Percentiles rank a stretch among this genome's conserved stretches.
Conservation (phyloP, 192 early-diverging fungal species). For the Mortierella alpina region DNA sequence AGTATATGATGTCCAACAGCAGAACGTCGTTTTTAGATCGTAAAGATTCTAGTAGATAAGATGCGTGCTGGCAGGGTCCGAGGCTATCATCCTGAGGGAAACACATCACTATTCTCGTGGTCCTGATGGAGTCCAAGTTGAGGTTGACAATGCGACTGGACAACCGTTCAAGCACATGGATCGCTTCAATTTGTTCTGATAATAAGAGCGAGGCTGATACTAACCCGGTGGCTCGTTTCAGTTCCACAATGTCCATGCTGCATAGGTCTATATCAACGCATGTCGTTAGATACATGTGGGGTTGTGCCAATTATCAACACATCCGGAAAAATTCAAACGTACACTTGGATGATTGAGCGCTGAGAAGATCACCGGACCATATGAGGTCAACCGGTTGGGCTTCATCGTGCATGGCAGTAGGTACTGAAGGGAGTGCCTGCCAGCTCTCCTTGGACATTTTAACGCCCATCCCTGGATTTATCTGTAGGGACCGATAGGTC, state of each 20-base stretch:
- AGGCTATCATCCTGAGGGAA: constrained; percentile 12
- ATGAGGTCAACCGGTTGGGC: constrained; percentile 4
- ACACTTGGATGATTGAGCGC: constrained; percentile 13
- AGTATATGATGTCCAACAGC: constrained; percentile 15
- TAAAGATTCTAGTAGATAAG: constrained; percentile 21
- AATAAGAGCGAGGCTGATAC: neutral
- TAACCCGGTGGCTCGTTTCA: neutral
- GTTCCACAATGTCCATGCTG: constrained; percentile 9
- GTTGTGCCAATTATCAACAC: neutral
- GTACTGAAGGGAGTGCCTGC: constrained; percentile 30
- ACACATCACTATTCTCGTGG: constrained; percentile 10
- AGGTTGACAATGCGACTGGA: neutral
- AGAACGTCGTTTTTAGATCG: constrained; percentile 15
- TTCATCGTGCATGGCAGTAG: neutral
- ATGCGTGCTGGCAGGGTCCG: constrained; percentile 13
- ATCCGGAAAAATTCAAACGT: neutral
- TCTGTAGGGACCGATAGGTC: constrained; percentile 29
- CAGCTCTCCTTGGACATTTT: constrained; percentile 34
- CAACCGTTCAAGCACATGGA: constrained; percentile 26
- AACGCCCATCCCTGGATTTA: constrained; percentile 39
- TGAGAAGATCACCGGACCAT: constrained; percentile 26
- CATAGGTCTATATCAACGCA: constrained; percentile 3
- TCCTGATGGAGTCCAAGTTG: constrained; percentile 10
- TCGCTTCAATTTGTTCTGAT: constrained; percentile 6
- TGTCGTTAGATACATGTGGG: neutral